Evolutionary conservation across 495 filamentous ascomycete genomes (phyloP), one percentile per base, ranked within the genome.

Genomic region (Hypoxylon intermedium): DNA sequence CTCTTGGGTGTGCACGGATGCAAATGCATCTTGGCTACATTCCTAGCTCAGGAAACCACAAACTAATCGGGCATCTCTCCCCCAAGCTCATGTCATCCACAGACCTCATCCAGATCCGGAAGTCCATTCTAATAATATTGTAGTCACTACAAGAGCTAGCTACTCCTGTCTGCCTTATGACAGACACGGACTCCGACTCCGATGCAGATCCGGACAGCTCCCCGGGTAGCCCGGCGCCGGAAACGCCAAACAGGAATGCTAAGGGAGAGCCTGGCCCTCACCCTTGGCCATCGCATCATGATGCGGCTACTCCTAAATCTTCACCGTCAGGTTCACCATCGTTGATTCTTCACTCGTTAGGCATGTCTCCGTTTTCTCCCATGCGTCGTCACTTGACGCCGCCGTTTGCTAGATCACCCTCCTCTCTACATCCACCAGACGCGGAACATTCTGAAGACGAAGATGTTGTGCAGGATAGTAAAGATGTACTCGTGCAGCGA

Each of bases 401-500:
- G 28, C 63, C 70, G 5, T 33, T 55, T 19, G 21, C 34, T 33
- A 53, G 54, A 43, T 68, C 70, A 15, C 49, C 68, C 5, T 55
- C 68, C 5, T 67, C 70, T 56, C 61, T 57, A 26, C 65, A 67
- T 9, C 47, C 40, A 9, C 18, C 49, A 3, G 56, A 70, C 15
- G 9, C 42, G 12, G 52, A 47, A 6, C 46, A 24, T 38, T 46
- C 45, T 24, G 48, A 58, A 18, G 43, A 65, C 15, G 63, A 56
- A 19, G 60, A 71, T 11, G 46, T 70, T 50, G 64, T 72, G 9
- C 74, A 74, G 23, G 75, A 78, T 53, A 77, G 75, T 67, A 78
- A 74, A 51, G 76, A 81, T 65, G 75, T 77, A 3, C 63, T 83
- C 23, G 66, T 80, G 6, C 77, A 81, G 43, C 74, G 82, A 37